These are phyloP conservation scores for Dendrostoma leiphaemia DNA, from an alignment of 2,329 filamentous ascomycete genomes.

Conservation along the genomic window DNA sequence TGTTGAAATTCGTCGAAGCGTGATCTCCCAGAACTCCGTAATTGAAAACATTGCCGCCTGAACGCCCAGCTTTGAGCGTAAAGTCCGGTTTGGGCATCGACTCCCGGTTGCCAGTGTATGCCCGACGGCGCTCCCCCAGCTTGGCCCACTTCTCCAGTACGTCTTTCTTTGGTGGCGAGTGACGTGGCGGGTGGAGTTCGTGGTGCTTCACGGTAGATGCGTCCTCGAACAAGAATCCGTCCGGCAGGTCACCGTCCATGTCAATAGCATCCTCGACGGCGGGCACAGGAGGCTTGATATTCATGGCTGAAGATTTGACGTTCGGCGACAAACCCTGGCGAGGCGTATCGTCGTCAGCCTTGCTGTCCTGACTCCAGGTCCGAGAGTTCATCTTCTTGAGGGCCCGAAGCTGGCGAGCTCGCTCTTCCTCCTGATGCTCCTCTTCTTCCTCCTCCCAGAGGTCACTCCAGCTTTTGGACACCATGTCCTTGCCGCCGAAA, in stretches of 20 bases:
- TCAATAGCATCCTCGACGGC: slow-evolving; percentile 40
- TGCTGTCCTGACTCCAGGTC: slow-evolving; percentile 77
- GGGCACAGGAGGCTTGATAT: slow-evolving; percentile 38
- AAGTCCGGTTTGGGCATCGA: slow-evolving; percentile 43
- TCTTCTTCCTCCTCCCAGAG: slow-evolving; percentile 93
- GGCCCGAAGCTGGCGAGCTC: slow-evolving; percentile 54
- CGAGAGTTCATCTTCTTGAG: slow-evolving; percentile 69
- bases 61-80: slow-evolving; percentile 44
- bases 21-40: slow-evolving; percentile 48
- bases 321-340: slow-evolving; percentile 39
- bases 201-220: slow-evolving; percentile 40
- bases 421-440: slow-evolving; percentile 66
- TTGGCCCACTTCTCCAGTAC: slow-evolving; percentile 83
- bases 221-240: slow-evolving; percentile 74
- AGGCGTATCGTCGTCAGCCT: slow-evolving; percentile 46
- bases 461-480: slow-evolving; percentile 99
- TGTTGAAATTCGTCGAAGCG: slow-evolving; percentile 26
- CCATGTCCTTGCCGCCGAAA: slow-evolving; percentile 74
- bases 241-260: slow-evolving; percentile 64
- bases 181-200: slow-evolving; percentile 35
- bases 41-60: slow-evolving; percentile 37
- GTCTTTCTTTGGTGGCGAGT: slow-evolving; percentile 66
- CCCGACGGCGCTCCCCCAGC: slow-evolving; percentile 79
- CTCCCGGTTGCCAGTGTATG: slow-evolving; percentile 51
- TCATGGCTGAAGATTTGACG: slow-evolving; percentile 35